Base-by-base conservation (phyloP, 2,329 filamentous ascomycete genomes). In the Exophiala mesophila region DNA sequence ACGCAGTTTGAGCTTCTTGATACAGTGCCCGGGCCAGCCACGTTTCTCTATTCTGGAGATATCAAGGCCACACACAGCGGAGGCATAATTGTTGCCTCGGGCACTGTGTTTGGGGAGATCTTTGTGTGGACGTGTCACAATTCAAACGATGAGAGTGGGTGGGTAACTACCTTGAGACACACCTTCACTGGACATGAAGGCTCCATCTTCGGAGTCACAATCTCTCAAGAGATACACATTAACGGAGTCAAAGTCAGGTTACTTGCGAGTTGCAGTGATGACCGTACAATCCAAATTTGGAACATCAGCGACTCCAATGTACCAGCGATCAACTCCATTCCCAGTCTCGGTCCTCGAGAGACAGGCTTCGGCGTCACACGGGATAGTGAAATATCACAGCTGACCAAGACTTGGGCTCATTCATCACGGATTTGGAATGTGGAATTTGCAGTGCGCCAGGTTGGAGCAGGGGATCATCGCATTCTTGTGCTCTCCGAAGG, bases 61-160 rank as follows among this genome's bases (percentile, higher is more conserved):
- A 63, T 94, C 13, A 66, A 73, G 28, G 86, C 83, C 74, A 64
- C 80, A 5, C 72, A 73, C 5, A 40, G 63, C 4, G 68, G 71
- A 32, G 70, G 71, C 38, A 70, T 94, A 33, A 72, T 96, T 15
- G 77, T 96, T 37, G 87, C 88, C 5, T 85, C 85, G 3, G 92
- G 92, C 1, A 97, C 92, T 0, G 88, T 90, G 1, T 97, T 97
- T 64, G 92, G 92, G 3, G 89, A 97, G 62, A 85, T 98, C 23
- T 72, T 96, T 26, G 77, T 94, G 12, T 97, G 92, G 92, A 85
- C 82, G 52, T 88, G 79, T 54, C 65, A 68, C 34, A 54, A 33
- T 29, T 40, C 54, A 10, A 34, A 44, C 13, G 34, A 44, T 10
- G 43, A 36, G 6, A 21, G 49, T 7, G 35, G 53, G 24, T 58